Base-by-base conservation (phyloP, 805 yeast genomes). In the Sugiyamaella smithiae region DNA sequence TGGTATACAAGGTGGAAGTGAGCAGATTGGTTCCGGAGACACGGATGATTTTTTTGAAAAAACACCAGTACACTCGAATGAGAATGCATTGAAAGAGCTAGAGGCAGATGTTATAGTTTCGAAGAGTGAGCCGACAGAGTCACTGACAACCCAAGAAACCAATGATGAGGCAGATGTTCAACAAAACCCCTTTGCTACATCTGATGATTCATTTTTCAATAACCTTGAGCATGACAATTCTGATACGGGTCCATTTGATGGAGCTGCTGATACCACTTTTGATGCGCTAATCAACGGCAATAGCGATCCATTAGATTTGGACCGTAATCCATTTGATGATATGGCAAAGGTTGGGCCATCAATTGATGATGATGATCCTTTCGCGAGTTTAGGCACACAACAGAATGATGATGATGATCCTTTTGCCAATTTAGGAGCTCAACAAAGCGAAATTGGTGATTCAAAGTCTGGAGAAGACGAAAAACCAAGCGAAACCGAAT, bases 251-350 rank as follows among this genome's bases (percentile, higher is more conserved):
- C 29, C 29, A 26, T 26, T 26, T 26, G 29, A 26, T 8, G 29
- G 29, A 8, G 11, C 29, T 26, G 29, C 29, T 11, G 23, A 17
- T 31, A 12, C 28, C 19, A 40, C 16, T 24, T 22, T 8, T 6
- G 35, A 44, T 16, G 36, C 24, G 14, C 2, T 24, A 11, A 4
- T 24, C 16, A 12, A 22, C 5, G 28, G 31, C 17, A 20, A 9
- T 16, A 29, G n/a, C 29, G 22, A 16, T 12, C 22, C 19, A 16
- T 7, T 35, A 20, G 40, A 32, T 22, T 16, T 24, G 24, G 41
- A 32, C 26, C 28, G 36, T 5, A 45, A 45, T 36, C 48, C 48
- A 23, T 40, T 40, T 16, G 43, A 40, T 8, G 29, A 31, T 3
- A 32, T 28, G 29, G 40, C 40, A 12, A 31, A 22, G 19, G 29